phyloP scores from a whole-genome alignment of 495 filamentous ascomycete genomes.

The Tuber aestivum region DNA sequence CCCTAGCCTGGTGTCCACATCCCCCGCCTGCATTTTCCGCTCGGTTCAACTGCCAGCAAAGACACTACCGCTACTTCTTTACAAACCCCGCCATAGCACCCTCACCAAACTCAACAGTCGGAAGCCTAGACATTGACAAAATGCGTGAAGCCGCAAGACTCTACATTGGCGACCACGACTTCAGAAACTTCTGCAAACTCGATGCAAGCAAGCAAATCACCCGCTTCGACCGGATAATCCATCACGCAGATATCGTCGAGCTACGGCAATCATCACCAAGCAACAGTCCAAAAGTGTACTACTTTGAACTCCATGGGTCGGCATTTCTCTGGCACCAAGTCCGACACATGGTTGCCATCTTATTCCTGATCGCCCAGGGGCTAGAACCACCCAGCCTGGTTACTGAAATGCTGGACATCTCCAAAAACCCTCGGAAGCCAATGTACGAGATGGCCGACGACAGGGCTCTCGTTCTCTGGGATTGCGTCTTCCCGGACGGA shows the following conservation, averaged over 20 bases:
- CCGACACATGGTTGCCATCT: slow-evolving; percentile 75
- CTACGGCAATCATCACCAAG: not conserved
- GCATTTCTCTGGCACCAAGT: slow-evolving; percentile 99
- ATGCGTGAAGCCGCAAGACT: slow-evolving; percentile 76
- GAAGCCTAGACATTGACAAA: slow-evolving; percentile 70
- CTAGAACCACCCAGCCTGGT: slow-evolving; percentile 71
- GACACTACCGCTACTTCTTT: slow-evolving; percentile 93
- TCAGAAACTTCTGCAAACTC: slow-evolving; percentile 92
- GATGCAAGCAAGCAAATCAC: slow-evolving; percentile 79
- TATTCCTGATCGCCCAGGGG: slow-evolving; percentile 89
- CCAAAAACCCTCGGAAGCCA: slow-evolving; percentile 64
- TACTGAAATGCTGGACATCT: slow-evolving; percentile 63
- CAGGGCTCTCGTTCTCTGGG: slow-evolving; percentile 85
- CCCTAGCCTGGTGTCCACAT: slow-evolving; percentile 87
- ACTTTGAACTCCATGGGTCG: slow-evolving; percentile 78
- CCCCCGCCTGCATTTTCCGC: slow-evolving; percentile 77
- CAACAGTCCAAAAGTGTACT: slow-evolving; percentile 62
- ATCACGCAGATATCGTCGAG: slow-evolving; percentile 66
- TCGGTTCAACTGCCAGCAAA: slow-evolving; percentile 84
- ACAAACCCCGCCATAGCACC: slow-evolving; percentile 73
- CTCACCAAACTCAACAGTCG: slow-evolving; percentile 48
- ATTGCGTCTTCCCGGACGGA: slow-evolving; percentile 81
- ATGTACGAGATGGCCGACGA: slow-evolving; percentile 86
- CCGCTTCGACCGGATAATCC: slow-evolving; percentile 71
- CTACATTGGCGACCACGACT: slow-evolving; percentile 82